Base-by-base conservation (phyloP, 208 protist genomes). In the Trypanosoma avium region DNA sequence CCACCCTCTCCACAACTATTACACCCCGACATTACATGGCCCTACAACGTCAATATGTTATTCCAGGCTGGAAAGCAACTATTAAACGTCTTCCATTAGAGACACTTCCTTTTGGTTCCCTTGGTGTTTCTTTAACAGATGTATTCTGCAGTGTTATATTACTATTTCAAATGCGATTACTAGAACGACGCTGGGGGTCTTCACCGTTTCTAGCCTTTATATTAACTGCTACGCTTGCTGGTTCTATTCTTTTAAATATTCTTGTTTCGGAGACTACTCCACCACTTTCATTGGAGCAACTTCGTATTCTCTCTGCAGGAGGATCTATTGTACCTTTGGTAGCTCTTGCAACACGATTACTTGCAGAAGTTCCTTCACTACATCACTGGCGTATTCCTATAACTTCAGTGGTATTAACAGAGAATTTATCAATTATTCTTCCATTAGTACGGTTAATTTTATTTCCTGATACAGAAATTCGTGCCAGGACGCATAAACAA, bases 131-230 rank as follows among this genome's bases (percentile, higher is more conserved):
- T 22, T 26, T 74, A 4, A 59, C 59, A 22, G 80, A 86, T 46
- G 61, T 78, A 0, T 1, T 70, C 0, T 70, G 77, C n/a, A 40
- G 61, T 17, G 22, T 77, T 32, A 40, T 68, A 36, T 15, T 88
- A 32, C 43, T 85, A 10, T 73, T 73, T 40, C 74, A 86, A 48
- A 81, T 84, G 70, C 79, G 82, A 38, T 62, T 57, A 10, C 73
- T 92, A 24, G 81, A 92, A 68, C 79, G 82, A 5, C 81, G 80
- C 15, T 92, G 85, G 82, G 85, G 85, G 19, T 78, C 81, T 12
- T 67, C 69, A 52, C 55, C 65, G 13, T 82, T 75, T 52, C 72
- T 92, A 10, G 47, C 79, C 22, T 92, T 88, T 52, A 33, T 86
- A 8, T 54, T 92, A 40, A 64, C 52, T 7, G 60, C 79, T 19